A percentile compares a stretch with the other conserved stretches of the same genome.
Conservation (phyloP, 2,329 filamentous ascomycete genomes). For the Fusarium nanum region DNA sequence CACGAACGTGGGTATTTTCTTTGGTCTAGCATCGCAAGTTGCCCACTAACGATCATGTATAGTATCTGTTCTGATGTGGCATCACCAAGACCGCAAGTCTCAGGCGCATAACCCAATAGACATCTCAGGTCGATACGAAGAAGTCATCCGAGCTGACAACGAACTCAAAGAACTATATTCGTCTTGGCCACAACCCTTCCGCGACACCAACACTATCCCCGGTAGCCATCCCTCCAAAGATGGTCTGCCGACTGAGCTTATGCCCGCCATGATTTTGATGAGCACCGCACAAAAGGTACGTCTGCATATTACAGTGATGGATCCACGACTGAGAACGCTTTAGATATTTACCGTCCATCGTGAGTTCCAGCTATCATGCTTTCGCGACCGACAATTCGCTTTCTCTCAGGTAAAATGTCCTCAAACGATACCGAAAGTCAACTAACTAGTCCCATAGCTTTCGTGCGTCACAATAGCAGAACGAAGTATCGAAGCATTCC, state of each 20-base stretch:
- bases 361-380: constrained; percentile 5
- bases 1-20: neutral
- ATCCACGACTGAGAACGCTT: neutral
- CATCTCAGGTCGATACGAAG: neutral
- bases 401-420: neutral
- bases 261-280: constrained; percentile 15
- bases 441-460: neutral
- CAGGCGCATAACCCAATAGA: fast-evolving
- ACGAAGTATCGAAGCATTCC: constrained; percentile 1
- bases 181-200: neutral
- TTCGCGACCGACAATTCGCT: neutral
- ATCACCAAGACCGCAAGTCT: neutral
- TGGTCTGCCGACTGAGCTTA: neutral
- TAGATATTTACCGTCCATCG: constrained; percentile 1
- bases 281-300: constrained; percentile 4
- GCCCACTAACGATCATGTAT: fast-evolving
- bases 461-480: constrained; percentile 2
- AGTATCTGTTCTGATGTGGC: constrained; percentile 3
- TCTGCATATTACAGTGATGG: neutral
- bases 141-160: neutral
- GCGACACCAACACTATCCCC: neutral
- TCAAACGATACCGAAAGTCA: fast-evolving
- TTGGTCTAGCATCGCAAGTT: too few relatives aligned
- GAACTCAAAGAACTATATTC: neutral
- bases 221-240: neutral